A percentile compares a stretch with the other conserved stretches of the same genome.
Conservation (phyloP, 139 green algal genomes). For the Volvox reticuliferus region DNA sequence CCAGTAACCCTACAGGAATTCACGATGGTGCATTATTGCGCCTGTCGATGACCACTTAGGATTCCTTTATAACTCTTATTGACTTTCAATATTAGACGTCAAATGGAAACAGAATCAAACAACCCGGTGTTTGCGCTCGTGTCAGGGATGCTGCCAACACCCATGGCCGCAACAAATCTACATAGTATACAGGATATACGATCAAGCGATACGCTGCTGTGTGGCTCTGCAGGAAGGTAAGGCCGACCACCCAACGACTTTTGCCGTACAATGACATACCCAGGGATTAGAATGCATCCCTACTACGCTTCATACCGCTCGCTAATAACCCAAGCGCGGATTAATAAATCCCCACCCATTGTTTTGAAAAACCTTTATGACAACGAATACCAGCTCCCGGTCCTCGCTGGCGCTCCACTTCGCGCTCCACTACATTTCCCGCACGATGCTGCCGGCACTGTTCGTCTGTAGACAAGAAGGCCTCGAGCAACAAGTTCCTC, state of each 20-base stretch:
- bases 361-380: too few relatives aligned
- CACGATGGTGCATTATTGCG: too few relatives aligned
- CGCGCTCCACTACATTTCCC: background rate
- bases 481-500: slow-evolving; percentile 12
- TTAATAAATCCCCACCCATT: too few relatives aligned
- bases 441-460: background rate
- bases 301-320: too few relatives aligned
- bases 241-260: background rate
- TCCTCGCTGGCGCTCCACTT: slow-evolving; percentile 44
- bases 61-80: too few relatives aligned
- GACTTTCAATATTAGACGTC: too few relatives aligned
- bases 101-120: background rate
- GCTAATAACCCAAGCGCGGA: too few relatives aligned
- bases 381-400: background rate
- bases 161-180: background rate
- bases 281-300: too few relatives aligned
- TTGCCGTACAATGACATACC: background rate
- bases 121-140: background rate
- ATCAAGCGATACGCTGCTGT: background rate
- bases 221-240: background rate
- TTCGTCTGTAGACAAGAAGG: slow-evolving; percentile 28
- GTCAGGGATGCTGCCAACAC: background rate
- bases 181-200: background rate
- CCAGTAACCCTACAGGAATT: too few relatives aligned
- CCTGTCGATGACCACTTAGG: too few relatives aligned